These are phyloP conservation scores for Komagataella pseudopastoris DNA, from an alignment of 805 yeast genomes.

Conservation along the genomic window DNA sequence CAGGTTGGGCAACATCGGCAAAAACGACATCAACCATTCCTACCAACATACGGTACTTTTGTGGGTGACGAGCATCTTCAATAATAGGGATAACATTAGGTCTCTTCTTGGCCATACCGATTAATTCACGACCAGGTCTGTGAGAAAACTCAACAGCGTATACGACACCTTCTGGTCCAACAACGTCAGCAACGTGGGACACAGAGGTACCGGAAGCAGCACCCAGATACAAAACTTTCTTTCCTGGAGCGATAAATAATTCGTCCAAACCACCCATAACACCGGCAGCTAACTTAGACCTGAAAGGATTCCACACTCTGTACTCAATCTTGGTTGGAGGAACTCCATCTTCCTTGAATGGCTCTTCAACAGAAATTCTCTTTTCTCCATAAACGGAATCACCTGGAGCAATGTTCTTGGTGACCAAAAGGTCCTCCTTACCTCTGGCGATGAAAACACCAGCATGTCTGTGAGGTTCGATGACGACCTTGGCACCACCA, in stretches of 20 bases:
- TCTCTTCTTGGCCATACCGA: constrained; percentile 99
- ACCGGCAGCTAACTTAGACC: constrained; percentile 99
- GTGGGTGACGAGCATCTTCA: constrained; percentile 99
- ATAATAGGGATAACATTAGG: constrained; percentile 97
- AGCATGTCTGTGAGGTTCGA: constrained; percentile 98
- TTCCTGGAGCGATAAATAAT: constrained; percentile 94
- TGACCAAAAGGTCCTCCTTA: constrained; percentile 94
- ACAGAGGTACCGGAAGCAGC: constrained; percentile 99
- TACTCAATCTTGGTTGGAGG: constrained; percentile 92
- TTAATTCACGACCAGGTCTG: constrained; percentile 99
- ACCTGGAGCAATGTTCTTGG: constrained; percentile 96
- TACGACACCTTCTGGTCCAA: constrained; percentile 98
- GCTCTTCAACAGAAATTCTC: constrained; percentile 88
- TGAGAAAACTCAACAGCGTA: constrained; percentile 99
- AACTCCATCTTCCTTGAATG: constrained; percentile 75
- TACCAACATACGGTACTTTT: constrained; percentile 96
- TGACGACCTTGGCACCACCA: constrained; percentile 92
- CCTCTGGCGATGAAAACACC: constrained; percentile 99
- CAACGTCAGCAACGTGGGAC: constrained; percentile 95
- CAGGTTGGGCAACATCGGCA: constrained; percentile 99
- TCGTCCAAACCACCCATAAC: constrained; percentile 99
- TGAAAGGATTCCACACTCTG: constrained; percentile 99
- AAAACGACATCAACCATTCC: constrained; percentile 99
- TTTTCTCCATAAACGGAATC: constrained; percentile 98
- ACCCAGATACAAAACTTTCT: constrained; percentile 93